Percentiles rank a stretch among this genome's conserved stretches.
phyloP scores from a whole-genome alignment of 2,329 filamentous ascomycete species.

The Neofusicoccum cordaticola region DNA sequence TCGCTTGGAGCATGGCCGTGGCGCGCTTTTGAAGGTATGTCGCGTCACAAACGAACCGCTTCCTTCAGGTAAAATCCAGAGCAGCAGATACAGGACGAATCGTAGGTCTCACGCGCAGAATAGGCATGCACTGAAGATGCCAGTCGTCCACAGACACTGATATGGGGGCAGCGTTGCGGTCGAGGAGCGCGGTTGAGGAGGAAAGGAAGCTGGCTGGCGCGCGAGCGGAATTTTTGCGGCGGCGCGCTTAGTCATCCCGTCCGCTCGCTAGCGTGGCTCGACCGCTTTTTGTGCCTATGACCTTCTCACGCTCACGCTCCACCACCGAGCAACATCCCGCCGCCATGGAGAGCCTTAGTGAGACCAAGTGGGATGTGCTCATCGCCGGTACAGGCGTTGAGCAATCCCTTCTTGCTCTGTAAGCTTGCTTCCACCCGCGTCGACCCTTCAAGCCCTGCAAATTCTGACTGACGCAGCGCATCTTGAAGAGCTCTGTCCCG shows the following conservation, averaged over 20 bases:
- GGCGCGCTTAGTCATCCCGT: conserved; percentile 30
- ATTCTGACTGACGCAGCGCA: conserved; percentile 69
- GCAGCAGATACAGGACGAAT: conserved; percentile 52
- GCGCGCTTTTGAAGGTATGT: conserved; percentile 31
- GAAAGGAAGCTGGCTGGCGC: conserved; percentile 20
- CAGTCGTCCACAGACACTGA: conserved; percentile 3
- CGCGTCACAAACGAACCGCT: conserved; percentile 52
- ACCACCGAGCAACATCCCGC: conserved; percentile 22
- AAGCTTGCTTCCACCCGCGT: conserved; percentile 30
- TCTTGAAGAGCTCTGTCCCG: conserved; percentile 79
- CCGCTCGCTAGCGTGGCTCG: neutral
- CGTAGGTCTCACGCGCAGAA: conserved; percentile 44
- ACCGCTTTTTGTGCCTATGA: conserved; percentile 20
- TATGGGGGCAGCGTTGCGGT: neutral
- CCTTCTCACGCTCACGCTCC: conserved; percentile 16
- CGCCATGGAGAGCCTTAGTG: conserved; percentile 50
- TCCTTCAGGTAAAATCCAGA: conserved; percentile 47
- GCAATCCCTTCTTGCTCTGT: conserved; percentile 55
- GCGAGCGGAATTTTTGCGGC: conserved; percentile 21
- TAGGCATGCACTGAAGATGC: conserved; percentile 44
- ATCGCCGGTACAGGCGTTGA: conserved; percentile 53
- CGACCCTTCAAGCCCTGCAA: conserved; percentile 31
- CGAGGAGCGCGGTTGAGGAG: conserved; percentile 32
- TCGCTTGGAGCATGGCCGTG: neutral
- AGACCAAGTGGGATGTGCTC: conserved; percentile 52